Evolutionary conservation across 495 filamentous ascomycete species (phyloP), one percentile per base, ranked within the genome.

Genomic region (Aspergillus saccharolyticus): DNA sequence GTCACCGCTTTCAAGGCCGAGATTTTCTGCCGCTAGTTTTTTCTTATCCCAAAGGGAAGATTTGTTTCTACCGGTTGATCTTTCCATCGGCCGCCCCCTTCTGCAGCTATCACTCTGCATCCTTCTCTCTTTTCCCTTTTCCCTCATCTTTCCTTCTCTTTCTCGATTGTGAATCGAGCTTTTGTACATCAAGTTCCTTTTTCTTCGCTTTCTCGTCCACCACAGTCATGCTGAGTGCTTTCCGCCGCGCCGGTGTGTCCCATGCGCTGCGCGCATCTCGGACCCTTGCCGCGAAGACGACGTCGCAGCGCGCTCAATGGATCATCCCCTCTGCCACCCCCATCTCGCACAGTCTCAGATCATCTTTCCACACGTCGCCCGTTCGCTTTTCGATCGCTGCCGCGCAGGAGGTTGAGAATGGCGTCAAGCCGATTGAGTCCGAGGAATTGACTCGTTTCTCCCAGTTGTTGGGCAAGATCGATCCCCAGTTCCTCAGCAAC

Each of bases 391-490:
- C 67, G 25, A 66, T 64, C 47, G 51, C 61, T 22, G 62, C 63
- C 8, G 60, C 59, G 24, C 60, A 58, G 4, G 54, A 69, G 39
- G 54, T 2, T 4, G 8, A 52, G 49, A 25, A 51, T 17, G 24
- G 3, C 30, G 42, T 24, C 42, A 18, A 51, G 20, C 56, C 54
- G 3, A 52, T 58, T 8, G 63, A 70, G 22, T 42, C 65, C 55
- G 66, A 67, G 16, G 57, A 62, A 0, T 69, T 90, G 63, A 88
- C 85, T 18, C 77, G 77, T 42, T 98, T 98, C 66, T 64, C 75
- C 3, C 85, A 96, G 42, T 75, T 98, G 25, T 70, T 82, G 21
- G 81, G 82, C 15, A 63, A 90, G 50, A 83, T 97, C 30, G 72
- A 92, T 62, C 59, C 67, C 4, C 75, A 71, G 33, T 71, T 97